Evolutionary conservation across 2,329 filamentous ascomycete species (phyloP), one percentile per base, ranked within the genome.

Genomic region (Aspergillus ibericus): DNA sequence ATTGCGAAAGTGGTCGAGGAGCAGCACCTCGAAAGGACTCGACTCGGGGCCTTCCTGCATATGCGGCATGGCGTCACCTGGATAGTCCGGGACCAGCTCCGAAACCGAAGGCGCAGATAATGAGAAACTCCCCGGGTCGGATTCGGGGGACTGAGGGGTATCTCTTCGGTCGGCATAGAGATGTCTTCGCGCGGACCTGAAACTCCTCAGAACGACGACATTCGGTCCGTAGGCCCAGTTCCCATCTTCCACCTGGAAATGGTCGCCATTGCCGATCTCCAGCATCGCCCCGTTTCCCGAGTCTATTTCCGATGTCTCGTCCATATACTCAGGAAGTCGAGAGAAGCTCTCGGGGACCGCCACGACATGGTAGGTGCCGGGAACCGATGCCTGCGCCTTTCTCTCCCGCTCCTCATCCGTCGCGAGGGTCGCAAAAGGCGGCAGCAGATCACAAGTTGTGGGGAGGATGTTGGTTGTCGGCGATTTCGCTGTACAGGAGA

Each of bases 351-450:
- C 76, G 5, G 80, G 82, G 40, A 83, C 82, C 55, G 81, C 78
- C 18, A 85, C 74, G 18, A 86, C 81, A 66, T 81, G 77, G 67
- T 81, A 86, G 1, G 82, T 84, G 15, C 83, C 84, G 1, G 84
- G 83, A 34, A 70, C 72, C 36, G 76, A 75, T 7, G 72, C 72
- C 53, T 81, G 77, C 15, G 84, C 84, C 66, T 86, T 86, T 58
- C 74, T 78, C 66, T 86, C 84, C 40, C 84, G 76, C 27, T 86
- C 84, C 63, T 85, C 83, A 60, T 86, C 83, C 27, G 77, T 84
- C 1, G 77, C 81, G 55, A 86, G 75, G 13, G 73, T 69, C 32
- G 79, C 70, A 68, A 86, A 86, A 2, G 80, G 80, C 18, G 83
- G 83, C 12, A 86, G 72, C n/a, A 77, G 69, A 66, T 85, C 82